phyloP scores from a whole-genome alignment of 1,284 basidiomycete species.

The Fistulinella cinereoalba region DNA sequence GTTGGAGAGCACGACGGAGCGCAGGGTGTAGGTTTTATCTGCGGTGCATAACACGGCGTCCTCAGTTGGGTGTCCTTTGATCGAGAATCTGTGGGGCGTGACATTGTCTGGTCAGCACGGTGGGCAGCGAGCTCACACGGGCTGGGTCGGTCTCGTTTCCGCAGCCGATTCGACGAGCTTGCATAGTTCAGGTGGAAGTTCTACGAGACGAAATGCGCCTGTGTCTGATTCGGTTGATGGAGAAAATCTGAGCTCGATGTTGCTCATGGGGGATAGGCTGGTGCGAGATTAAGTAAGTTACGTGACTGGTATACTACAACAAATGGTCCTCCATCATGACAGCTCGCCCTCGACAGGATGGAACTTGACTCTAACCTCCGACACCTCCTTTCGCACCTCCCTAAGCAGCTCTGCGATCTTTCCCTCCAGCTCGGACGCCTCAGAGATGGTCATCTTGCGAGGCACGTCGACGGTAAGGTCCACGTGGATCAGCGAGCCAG shows the following conservation, averaged over 20 bases:
- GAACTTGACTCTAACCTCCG: conserved; percentile 78
- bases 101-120: neutral
- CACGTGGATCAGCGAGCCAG: conserved; percentile 73
- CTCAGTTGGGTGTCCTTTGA: conserved; percentile 79
- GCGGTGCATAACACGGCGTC: conserved; percentile 86
- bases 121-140: conserved; percentile 13
- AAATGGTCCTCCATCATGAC: conserved; percentile 5
- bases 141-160: conserved; percentile 24
- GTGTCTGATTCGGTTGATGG: conserved; percentile 42
- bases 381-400: conserved; percentile 64
- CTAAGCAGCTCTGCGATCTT: conserved; percentile 62
- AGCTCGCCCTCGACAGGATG: conserved; percentile 37
- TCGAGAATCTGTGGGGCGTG: conserved; percentile 52
- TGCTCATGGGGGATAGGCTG: conserved; percentile 14
- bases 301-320: no score
- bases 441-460: conserved; percentile 53
- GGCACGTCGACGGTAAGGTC: conserved; percentile 74
- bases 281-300: no score
- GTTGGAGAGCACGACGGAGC: conserved; percentile 84
- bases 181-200: conserved; percentile 63
- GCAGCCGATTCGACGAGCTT: conserved; percentile 47
- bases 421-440: conserved; percentile 59
- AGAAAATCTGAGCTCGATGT: conserved; percentile 53
- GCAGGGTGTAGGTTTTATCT: conserved; percentile 74
- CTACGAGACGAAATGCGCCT: conserved; percentile 61